A percentile compares a stretch with the other conserved stretches of the same genome.
Conservation (phyloP, 1,284 basidiomycete genomes). For the Irpex sp. region DNA sequence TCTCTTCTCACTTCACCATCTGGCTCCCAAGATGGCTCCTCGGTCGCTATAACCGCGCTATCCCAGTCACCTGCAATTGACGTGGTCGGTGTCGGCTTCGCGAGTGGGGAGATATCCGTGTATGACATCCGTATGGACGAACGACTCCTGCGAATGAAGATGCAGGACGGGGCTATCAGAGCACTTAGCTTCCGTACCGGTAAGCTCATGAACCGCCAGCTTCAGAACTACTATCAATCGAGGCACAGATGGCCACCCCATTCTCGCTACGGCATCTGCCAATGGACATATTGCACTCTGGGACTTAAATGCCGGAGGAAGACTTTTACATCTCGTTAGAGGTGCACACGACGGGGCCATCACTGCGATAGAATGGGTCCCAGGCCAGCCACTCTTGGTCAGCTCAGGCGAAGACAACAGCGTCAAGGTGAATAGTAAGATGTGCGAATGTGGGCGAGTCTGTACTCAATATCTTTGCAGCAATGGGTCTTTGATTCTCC, state of each 20-base stretch:
- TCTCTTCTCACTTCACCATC: conserved; percentile 47
- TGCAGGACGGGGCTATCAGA: conserved; percentile 78
- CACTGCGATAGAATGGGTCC: conserved; percentile 82
- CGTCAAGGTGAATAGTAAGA: conserved; percentile 62
- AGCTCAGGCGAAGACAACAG: conserved; percentile 91
- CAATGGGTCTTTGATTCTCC: conserved; percentile 99
- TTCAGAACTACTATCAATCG: conserved; percentile 4
- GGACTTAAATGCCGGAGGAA: conserved; percentile 83
- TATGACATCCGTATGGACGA: conserved; percentile 92
- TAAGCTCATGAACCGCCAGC: conserved; percentile 23
- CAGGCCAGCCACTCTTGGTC: conserved; percentile 85
- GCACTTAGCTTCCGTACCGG: conserved; percentile 87
- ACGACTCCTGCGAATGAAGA: conserved; percentile 82
- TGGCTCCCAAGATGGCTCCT: conserved; percentile 31
- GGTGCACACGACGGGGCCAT: conserved; percentile 87
- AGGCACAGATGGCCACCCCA: conserved; percentile 75
- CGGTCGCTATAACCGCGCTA: conserved; percentile 68
- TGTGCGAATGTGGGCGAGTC: too few relatives aligned
- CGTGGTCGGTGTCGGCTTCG: conserved; percentile 88
- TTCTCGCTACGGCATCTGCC: conserved; percentile 85
- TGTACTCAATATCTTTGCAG: conserved; percentile 35
- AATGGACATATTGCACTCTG: conserved; percentile 86
- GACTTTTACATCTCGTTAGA: conserved; percentile 78
- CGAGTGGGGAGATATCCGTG: conserved; percentile 84
- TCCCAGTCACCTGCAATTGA: conserved; percentile 95